Evolutionary conservation across 345 rosid genomes (phyloP).

Genomic region (Draba incana): DNA sequence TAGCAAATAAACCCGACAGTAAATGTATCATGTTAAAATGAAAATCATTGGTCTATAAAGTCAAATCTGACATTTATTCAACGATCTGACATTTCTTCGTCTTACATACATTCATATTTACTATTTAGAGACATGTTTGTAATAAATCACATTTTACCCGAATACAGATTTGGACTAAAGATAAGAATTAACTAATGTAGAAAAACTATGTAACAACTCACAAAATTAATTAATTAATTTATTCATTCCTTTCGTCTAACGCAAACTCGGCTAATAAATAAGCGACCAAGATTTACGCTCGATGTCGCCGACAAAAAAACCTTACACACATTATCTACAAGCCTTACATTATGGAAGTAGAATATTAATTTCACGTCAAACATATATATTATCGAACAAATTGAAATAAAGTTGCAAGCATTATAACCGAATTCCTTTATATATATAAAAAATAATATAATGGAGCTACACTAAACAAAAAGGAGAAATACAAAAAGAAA

Average conservation of each 20-base stretch:
- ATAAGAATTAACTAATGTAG: too few species aligned
- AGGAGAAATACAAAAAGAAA: constrained; percentile 14
- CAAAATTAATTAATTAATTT: too few species aligned
- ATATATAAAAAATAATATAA: too few species aligned
- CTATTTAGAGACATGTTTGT: background rate
- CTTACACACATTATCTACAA: constrained; percentile 23
- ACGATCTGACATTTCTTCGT: constrained; percentile 18
- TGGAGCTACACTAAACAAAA: constrained; percentile 27
- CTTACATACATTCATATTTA: background rate
- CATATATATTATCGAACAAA: constrained; percentile 1
- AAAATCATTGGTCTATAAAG: background rate
- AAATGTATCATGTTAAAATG: background rate
- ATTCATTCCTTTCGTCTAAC: constrained; percentile 13
- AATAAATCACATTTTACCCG: background rate
- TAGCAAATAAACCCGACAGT: too few species aligned
- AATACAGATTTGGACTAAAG: background rate
- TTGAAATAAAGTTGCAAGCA: constrained; percentile 24
- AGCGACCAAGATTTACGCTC: constrained; percentile 31
- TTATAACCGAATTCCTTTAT: constrained; percentile 1
- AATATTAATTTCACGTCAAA: background rate
- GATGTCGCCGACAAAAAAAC: constrained; percentile 31
- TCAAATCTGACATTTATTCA: constrained; percentile 14
- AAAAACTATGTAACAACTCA: too few species aligned
- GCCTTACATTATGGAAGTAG: constrained; percentile 1
- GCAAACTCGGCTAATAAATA: constrained; percentile 28